These are phyloP conservation scores for Coemansia sp. DNA, from an alignment of 192 early-diverging fungal species.

Conservation along the genomic window DNA sequence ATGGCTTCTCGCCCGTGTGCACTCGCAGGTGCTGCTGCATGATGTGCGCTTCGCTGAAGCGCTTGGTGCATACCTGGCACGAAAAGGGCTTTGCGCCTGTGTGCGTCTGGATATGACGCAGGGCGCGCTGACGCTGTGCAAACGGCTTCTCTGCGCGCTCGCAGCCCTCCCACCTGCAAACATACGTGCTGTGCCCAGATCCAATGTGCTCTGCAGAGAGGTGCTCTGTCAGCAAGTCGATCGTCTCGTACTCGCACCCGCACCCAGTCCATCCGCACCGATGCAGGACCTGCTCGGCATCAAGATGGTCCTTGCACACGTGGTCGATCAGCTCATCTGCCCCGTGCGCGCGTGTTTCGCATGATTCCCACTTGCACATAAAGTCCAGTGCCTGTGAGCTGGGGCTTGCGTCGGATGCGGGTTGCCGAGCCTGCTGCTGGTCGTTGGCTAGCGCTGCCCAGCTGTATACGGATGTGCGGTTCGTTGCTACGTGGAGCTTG, in stretches of 20 bases:
- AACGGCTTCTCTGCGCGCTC: slow-evolving; percentile 67
- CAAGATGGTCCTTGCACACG: slow-evolving; percentile 61
- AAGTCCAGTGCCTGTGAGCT: slow-evolving; percentile 10
- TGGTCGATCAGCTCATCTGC: slow-evolving; percentile 62
- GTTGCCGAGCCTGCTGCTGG: background rate
- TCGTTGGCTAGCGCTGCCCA: no score
- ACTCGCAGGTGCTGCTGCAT: slow-evolving; percentile 78
- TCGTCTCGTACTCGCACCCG: slow-evolving; percentile 25
- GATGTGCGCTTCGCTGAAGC: slow-evolving; percentile 77
- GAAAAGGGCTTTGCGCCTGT: slow-evolving; percentile 80
- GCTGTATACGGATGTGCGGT: slow-evolving; percentile 18
- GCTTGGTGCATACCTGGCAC: slow-evolving; percentile 72
- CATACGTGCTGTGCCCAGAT: slow-evolving; percentile 48
- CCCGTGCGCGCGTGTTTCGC: slow-evolving; percentile 54
- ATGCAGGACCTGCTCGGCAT: slow-evolving; percentile 53
- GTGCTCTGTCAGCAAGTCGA: slow-evolving; percentile 46
- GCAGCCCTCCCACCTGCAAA: slow-evolving; percentile 54
- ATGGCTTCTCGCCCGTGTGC: slow-evolving; percentile 78
- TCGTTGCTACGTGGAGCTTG: slow-evolving; percentile 52
- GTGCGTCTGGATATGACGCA: slow-evolving; percentile 86
- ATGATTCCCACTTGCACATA: slow-evolving; percentile 65
- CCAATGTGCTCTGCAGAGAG: slow-evolving; percentile 47
- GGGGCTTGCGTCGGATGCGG: background rate
- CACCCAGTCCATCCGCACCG: slow-evolving; percentile 75
- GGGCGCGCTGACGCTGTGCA: slow-evolving; percentile 66